Evolutionary conservation across 164 flowering plant species (phyloP).

Genomic region (Stephania cephalantha): DNA sequence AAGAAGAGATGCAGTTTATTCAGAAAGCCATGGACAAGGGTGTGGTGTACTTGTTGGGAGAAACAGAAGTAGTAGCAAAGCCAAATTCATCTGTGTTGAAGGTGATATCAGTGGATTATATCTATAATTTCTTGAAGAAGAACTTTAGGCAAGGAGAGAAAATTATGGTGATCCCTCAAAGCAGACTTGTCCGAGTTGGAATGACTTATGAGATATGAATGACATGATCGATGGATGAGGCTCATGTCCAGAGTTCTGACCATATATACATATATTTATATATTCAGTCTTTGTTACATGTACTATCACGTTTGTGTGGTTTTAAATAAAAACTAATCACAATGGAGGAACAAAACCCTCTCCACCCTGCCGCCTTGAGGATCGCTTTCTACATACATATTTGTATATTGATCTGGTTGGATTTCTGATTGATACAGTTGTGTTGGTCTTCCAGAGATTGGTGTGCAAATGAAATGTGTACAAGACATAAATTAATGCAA

Average conservation of each 20-base stretch:
- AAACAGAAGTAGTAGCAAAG: slow-evolving; percentile 61
- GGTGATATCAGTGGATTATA: slow-evolving; percentile 50
- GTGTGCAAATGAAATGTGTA: too few species aligned
- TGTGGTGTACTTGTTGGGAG: slow-evolving; percentile 69
- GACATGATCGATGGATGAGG: background rate
- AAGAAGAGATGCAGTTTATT: slow-evolving; percentile 49
- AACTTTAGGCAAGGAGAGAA: slow-evolving; percentile 58
- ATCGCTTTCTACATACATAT: too few species aligned
- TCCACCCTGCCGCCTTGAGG: too few species aligned
- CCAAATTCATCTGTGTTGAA: slow-evolving; percentile 40
- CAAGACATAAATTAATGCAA: too few species aligned
- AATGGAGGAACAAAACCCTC: too few species aligned
- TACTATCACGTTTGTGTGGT: too few species aligned
- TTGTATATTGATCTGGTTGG: too few species aligned
- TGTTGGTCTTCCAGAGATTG: too few species aligned
- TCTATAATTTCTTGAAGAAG: slow-evolving; percentile 48
- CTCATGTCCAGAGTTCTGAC: background rate
- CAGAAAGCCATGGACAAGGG: slow-evolving; percentile 49
- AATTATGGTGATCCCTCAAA: slow-evolving; percentile 44
- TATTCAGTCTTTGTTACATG: too few species aligned
- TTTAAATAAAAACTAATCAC: too few species aligned
- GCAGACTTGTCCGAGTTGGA: slow-evolving; percentile 63
- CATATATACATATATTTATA: too few species aligned
- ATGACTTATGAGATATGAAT: slow-evolving; percentile 60
- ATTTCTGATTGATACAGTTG: too few species aligned